Evolutionary conservation across 225 moss, liverwort and hornwort species (phyloP).

Genomic region (Straminergon stramineum): DNA sequence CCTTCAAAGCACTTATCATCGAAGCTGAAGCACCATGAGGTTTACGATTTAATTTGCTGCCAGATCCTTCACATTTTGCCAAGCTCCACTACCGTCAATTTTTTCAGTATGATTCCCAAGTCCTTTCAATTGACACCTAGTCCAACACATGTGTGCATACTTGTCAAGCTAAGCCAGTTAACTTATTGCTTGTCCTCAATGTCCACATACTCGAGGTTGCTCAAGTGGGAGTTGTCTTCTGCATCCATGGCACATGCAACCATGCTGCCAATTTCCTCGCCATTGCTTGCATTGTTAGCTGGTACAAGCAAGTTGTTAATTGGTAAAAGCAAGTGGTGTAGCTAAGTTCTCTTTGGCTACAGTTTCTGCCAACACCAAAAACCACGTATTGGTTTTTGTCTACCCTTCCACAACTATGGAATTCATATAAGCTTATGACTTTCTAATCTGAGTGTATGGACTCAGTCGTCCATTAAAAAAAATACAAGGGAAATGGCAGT

Average conservation of each 20-base stretch:
- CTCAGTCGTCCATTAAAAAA: too few relatives aligned
- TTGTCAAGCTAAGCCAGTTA: not conserved
- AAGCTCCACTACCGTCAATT: not conserved
- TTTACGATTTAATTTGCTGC: not conserved
- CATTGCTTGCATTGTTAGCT: not conserved
- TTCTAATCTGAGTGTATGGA: not conserved
- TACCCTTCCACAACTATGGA: fast-evolving
- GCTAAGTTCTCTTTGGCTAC: not conserved
- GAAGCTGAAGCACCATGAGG: not conserved
- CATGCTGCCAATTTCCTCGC: not conserved
- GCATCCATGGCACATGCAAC: not conserved
- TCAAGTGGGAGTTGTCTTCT: not conserved
- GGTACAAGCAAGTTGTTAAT: not conserved
- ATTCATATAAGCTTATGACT: fast-evolving
- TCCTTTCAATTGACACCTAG: not conserved
- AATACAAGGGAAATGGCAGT: too few relatives aligned
- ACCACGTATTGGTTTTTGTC: not conserved
- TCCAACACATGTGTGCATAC: not conserved
- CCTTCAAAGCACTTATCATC: not conserved
- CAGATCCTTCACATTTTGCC: not conserved
- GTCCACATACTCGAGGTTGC: not conserved
- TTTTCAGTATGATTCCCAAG: not conserved
- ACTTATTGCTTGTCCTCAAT: not conserved
- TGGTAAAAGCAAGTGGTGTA: not conserved
- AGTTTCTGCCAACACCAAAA: not conserved